Evolutionary conservation across 176 grass and related monocot species (phyloP).

Genomic region (Bonia amplexicaulis): DNA sequence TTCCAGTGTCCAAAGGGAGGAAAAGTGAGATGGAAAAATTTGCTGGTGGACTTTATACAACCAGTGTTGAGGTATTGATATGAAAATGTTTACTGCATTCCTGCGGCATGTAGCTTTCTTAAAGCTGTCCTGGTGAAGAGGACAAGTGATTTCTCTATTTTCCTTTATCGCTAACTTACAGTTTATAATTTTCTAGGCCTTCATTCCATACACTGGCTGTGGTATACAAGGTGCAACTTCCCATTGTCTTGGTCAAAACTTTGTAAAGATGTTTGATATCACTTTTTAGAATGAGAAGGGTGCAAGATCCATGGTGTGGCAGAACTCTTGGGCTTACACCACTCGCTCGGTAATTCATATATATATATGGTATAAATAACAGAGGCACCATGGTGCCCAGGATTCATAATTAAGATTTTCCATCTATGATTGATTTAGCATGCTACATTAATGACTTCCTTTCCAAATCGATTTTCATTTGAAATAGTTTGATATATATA

Average conservation of each 20-base stretch:
- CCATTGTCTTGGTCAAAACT: conserved; percentile 97
- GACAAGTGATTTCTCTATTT: not conserved
- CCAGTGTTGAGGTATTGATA: conserved; percentile 84
- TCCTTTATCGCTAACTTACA: not conserved
- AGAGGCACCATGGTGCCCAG: no score
- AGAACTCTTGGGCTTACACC: conserved; percentile 98
- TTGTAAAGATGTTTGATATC: conserved; percentile 94
- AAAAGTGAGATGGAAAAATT: conserved; percentile 99
- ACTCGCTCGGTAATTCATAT: conserved; percentile 81
- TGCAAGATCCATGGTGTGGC: conserved; percentile 87
- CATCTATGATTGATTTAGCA: no score
- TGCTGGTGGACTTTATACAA: conserved; percentile 88
- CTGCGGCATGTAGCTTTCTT: not conserved
- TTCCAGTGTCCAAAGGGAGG: conserved; percentile 87
- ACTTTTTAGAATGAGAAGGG: conserved; percentile 96
- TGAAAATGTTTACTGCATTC: not conserved
- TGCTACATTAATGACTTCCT: no score
- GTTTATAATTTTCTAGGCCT: conserved; percentile 41
- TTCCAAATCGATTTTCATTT: no score
- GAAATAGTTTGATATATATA: no score
- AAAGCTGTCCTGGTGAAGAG: not conserved
- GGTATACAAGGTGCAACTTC: conserved; percentile 96
- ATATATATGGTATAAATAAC: no score
- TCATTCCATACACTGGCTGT: conserved; percentile 79
- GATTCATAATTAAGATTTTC: no score